These are phyloP conservation scores for Oenanthe javanica DNA, from an alignment of 140 eudicot species.

Conservation along the genomic window DNA sequence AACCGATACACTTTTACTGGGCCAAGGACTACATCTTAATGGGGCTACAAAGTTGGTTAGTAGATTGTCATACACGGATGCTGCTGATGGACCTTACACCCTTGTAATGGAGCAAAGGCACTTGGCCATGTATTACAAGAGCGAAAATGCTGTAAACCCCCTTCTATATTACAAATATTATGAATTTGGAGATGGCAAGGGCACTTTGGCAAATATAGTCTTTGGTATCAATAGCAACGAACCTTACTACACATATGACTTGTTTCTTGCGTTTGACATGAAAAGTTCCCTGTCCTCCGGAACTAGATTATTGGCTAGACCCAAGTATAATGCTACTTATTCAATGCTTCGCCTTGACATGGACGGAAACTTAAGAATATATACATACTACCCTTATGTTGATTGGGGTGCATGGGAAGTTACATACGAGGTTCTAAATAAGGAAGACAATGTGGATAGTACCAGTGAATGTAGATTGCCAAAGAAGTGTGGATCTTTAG, in stretches of 20 bases:
- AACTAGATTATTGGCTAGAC: background rate
- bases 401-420: slow-evolving; percentile 17
- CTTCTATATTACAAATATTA: slow-evolving; percentile 14
- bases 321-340: slow-evolving; percentile 18
- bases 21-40: background rate
- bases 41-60: slow-evolving; percentile 21
- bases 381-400: slow-evolving; percentile 9
- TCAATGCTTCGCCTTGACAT: slow-evolving; percentile 21
- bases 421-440: slow-evolving; percentile 4
- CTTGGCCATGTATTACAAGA: slow-evolving; percentile 28
- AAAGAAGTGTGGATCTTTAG: slow-evolving; percentile 11
- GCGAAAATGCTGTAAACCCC: slow-evolving; percentile 16
- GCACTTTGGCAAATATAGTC: slow-evolving; percentile 12
- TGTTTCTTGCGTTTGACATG: slow-evolving; percentile 4
- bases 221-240: background rate
- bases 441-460: background rate
- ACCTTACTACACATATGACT: background rate
- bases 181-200: slow-evolving; percentile 24
- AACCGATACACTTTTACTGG: background rate
- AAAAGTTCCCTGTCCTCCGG: slow-evolving; percentile 13
- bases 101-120: slow-evolving; percentile 24
- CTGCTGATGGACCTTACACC: slow-evolving; percentile 25
- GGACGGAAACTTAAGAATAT: slow-evolving; percentile 24
- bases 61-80: slow-evolving; percentile 11
- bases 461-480: slow-evolving; percentile 25